A percentile compares a stretch with the other conserved stretches of the same genome.
These are phyloP conservation scores for Xylaria longipes DNA, from an alignment of 495 filamentous ascomycete species.

Conservation along the genomic window DNA sequence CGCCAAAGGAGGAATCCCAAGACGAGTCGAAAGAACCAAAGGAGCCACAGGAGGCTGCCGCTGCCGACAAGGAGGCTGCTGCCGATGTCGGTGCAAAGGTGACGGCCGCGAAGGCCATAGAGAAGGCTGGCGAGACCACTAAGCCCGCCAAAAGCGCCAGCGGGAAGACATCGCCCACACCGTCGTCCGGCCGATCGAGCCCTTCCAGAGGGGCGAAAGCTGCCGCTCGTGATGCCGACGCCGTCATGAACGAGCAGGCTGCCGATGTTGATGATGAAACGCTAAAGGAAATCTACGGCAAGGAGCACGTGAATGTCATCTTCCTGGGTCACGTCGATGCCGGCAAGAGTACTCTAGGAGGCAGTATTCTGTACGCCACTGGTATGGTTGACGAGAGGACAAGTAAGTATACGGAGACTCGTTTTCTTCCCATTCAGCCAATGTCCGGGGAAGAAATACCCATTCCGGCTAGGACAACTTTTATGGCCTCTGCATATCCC, in stretches of 20 bases:
- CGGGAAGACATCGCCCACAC: conserved; percentile 76
- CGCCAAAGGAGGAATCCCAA: conserved; percentile 66
- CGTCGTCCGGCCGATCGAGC: conserved; percentile 78
- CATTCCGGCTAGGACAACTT: neutral
- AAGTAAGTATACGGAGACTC: conserved; percentile 17
- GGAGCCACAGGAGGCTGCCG: conserved; percentile 58
- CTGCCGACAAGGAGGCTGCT: conserved; percentile 48
- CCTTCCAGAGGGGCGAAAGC: conserved; percentile 63
- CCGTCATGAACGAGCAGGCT: conserved; percentile 83
- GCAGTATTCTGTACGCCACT: conserved; percentile 87
- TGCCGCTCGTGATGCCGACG: conserved; percentile 73
- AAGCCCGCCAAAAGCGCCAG: conserved; percentile 73
- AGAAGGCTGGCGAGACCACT: conserved; percentile 74
- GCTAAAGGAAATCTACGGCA: conserved; percentile 94
- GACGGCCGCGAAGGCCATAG: conserved; percentile 71
- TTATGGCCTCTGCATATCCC: neutral
- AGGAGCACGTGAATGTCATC: conserved; percentile 97
- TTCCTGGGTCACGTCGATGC: conserved; percentile 99
- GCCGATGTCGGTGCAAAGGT: conserved; percentile 66
- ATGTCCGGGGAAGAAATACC: neutral
- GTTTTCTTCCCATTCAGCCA: neutral
- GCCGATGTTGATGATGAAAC: conserved; percentile 91
- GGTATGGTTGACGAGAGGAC: conserved; percentile 99
- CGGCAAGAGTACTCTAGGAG: conserved; percentile 94
- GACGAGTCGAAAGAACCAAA: conserved; percentile 53